Evolutionary conservation across 495 filamentous ascomycete species (phyloP).

Genomic region (Letharia lupina): DNA sequence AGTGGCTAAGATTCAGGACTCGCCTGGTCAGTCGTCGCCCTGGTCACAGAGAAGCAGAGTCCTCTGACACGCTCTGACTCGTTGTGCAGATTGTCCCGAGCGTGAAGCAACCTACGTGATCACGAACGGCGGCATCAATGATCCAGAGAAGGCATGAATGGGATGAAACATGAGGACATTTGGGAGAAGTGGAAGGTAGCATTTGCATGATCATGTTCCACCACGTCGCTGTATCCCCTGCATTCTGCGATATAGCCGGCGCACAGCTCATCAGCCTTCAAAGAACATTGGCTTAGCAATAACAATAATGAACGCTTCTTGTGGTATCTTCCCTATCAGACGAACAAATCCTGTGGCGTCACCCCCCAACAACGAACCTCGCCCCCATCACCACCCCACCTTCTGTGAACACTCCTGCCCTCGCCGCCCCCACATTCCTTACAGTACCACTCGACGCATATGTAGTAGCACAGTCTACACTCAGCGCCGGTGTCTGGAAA

Average conservation of each 20-base stretch:
- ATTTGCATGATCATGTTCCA: constrained; percentile 7
- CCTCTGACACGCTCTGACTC: constrained; percentile 1
- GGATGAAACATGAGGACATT: background rate
- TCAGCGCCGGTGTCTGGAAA: constrained; percentile 24
- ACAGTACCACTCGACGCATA: constrained; percentile 28
- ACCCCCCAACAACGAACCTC: constrained; percentile 33
- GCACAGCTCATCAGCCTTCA: background rate
- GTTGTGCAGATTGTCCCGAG: constrained; percentile 56
- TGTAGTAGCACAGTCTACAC: constrained; percentile 29
- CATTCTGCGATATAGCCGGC: constrained; percentile 2
- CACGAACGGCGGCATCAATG: constrained; percentile 67
- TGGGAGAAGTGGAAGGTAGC: background rate
- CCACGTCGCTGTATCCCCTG: constrained; percentile 6
- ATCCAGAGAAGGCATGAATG: constrained; percentile 50
- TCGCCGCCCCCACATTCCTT: constrained; percentile 31
- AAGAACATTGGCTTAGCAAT: constrained; percentile 1
- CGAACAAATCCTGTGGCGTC: background rate
- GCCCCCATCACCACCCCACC: constrained; percentile 34
- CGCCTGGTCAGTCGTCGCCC: constrained; percentile 45
- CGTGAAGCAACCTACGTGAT: constrained; percentile 73
- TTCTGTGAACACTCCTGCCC: constrained; percentile 31
- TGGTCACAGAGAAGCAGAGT: background rate
- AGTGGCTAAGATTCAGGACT: constrained; percentile 73
- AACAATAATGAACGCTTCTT: background rate
- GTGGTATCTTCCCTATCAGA: background rate